phyloP scores from a whole-genome alignment of 2,329 filamentous ascomycete genomes.

The Pseudogymnoascus sp. region DNA sequence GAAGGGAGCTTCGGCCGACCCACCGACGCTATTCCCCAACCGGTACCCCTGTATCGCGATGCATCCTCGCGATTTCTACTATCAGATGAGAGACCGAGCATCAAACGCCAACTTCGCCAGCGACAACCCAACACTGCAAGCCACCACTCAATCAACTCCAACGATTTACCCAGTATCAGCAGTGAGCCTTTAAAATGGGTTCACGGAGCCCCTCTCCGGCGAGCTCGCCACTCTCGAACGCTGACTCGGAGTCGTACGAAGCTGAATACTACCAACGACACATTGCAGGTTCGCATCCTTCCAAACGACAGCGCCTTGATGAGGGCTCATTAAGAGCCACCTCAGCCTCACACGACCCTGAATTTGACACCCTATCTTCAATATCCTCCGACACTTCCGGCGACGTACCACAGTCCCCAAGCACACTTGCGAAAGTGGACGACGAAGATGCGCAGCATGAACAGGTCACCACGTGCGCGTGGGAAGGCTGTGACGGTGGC shows the following conservation, averaged over 20 bases:
- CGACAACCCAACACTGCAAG: neutral
- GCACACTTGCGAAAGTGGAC: slow-evolving; percentile 47
- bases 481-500: slow-evolving; percentile 64
- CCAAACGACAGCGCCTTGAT: slow-evolving; percentile 27
- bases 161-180: neutral
- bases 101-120: neutral
- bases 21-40: slow-evolving; percentile 1
- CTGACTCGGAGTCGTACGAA: slow-evolving; percentile 53
- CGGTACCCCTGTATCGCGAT: slow-evolving; percentile 3
- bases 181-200: slow-evolving; percentile 30
- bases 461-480: slow-evolving; percentile 69
- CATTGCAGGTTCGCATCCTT: slow-evolving; percentile 33
- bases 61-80: slow-evolving; percentile 4
- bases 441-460: slow-evolving; percentile 64
- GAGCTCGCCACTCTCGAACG: slow-evolving; percentile 54
- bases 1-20: slow-evolving; percentile 4
- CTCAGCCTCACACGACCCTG: slow-evolving; percentile 30
- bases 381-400: slow-evolving; percentile 88
- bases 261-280: slow-evolving; percentile 43
- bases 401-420: slow-evolving; percentile 65
- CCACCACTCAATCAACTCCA: neutral
- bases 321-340: slow-evolving; percentile 20
- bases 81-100: slow-evolving; percentile 8
- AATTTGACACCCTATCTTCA: slow-evolving; percentile 52
- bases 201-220: slow-evolving; percentile 39